phyloP scores from a whole-genome alignment of 164 flowering plant genomes.

The Akebia trifoliata region DNA sequence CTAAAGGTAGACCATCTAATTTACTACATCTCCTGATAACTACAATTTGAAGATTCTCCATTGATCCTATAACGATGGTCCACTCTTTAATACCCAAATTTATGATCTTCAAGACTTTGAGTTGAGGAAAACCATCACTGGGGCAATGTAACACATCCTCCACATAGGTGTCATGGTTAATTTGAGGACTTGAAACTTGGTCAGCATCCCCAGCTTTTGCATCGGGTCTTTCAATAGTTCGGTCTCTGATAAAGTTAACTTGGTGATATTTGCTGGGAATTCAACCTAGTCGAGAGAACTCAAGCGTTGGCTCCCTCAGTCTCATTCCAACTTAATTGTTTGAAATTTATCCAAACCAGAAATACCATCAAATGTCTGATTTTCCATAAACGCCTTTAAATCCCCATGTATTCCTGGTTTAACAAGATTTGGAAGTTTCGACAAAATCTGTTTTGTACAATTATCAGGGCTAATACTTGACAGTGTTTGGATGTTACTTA shows the following conservation, averaged over 20 bases:
- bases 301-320: neutral
- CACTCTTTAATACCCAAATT: neutral
- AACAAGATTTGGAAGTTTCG: slow-evolving; percentile 13
- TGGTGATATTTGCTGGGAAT: slow-evolving; percentile 16
- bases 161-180: neutral
- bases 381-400: neutral
- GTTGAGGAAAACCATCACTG: slow-evolving; percentile 18
- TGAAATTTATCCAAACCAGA: neutral
- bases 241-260: neutral
- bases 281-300: slow-evolving; percentile 5
- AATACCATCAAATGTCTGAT: neutral
- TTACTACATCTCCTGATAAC: no score
- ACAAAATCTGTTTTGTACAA: slow-evolving; percentile 6
- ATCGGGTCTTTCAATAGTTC: slow-evolving; percentile 19
- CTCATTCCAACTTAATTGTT: neutral
- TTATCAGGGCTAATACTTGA: neutral
- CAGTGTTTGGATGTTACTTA: slow-evolving; percentile 20
- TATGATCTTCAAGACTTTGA: slow-evolving; percentile 8
- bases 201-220: slow-evolving; percentile 21
- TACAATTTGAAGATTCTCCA: neutral
- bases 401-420: neutral
- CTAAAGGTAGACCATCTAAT: no score
- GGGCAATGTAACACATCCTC: slow-evolving; percentile 20
- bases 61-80: neutral
- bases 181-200: slow-evolving; percentile 1